phyloP scores from a whole-genome alignment of 2,329 filamentous ascomycete species.

The Xylariaceae sp. region DNA sequence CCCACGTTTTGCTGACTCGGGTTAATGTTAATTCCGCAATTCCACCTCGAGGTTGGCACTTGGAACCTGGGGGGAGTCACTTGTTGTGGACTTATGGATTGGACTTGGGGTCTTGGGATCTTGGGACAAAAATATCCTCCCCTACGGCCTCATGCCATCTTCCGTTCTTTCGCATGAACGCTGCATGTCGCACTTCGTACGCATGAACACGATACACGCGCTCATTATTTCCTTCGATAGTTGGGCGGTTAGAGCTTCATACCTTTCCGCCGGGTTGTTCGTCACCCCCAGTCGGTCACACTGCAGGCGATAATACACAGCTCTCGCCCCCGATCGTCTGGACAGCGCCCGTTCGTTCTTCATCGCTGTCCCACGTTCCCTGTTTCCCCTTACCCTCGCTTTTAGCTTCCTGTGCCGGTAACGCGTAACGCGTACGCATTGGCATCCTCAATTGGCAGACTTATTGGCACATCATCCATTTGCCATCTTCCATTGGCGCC shows the following conservation, averaged over 20 bases:
- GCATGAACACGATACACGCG: slow-evolving; percentile 9
- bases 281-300: slow-evolving; percentile 17
- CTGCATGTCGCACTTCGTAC: slow-evolving; percentile 20
- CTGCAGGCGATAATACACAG: slow-evolving; percentile 16
- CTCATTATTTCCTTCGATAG: slow-evolving; percentile 17
- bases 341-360: slow-evolving; percentile 2
- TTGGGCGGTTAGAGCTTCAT: slow-evolving; percentile 26
- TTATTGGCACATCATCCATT: too few species aligned
- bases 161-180: slow-evolving; percentile 15
- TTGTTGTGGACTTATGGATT: too few species aligned
- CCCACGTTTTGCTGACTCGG: neutral
- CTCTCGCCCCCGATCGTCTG: slow-evolving; percentile 11
- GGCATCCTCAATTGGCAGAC: too few species aligned
- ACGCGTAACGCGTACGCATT: slow-evolving; percentile 6
- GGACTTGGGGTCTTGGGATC: too few species aligned
- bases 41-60: slow-evolving; percentile 4
- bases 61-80: neutral
- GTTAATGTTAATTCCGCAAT: neutral
- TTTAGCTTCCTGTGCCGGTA: slow-evolving; percentile 6
- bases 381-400: slow-evolving; percentile 6
- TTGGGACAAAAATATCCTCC: slow-evolving; percentile 1
- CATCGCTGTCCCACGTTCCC: slow-evolving; percentile 7
- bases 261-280: slow-evolving; percentile 22
- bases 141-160: slow-evolving; percentile 20
- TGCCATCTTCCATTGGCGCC: neutral